Evolutionary conservation across 1,139 yeast genomes (phyloP), one percentile per base, ranked within the genome.

Genomic region (Pneumocystis murina): DNA sequence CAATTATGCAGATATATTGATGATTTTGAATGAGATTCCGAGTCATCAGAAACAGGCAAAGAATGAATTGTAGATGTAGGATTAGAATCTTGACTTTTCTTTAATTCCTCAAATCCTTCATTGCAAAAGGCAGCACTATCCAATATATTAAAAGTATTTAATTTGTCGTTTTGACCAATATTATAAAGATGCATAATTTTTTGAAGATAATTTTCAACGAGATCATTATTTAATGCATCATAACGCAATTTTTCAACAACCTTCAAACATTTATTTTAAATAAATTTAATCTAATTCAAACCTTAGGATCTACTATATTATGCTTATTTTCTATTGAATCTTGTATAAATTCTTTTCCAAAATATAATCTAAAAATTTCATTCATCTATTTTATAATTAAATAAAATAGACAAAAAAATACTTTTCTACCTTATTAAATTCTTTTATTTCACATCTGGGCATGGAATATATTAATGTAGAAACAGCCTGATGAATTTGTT

Each of bases 121-220:
- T 48, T 48, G 14, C 14, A 20, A 5, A 24, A 8, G 4, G 7
- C 1, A 48, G 33, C 28, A 12, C 16, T 20, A 24, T 24, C 24
- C 20, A 41, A 17, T 2, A 17, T 24, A 5, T 48, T 24, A 48
- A 5, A 48, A 24, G 33, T 20, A 14, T 24, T 10, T 48, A 62
- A 67, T 24, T 66, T 66, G 24, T 62, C 62, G 54, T 62, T 64
- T 70, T 82, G 88, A 0, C 91, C 88, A 1, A 85, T 94, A 59
- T 80, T 80, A 71, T 90, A 90, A 0, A 95, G 87, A 66, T 79
- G 78, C 0, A 96, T 95, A 66, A 90, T 89, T 70, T 90, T 97
- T 65, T 82, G 77, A 67, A 90, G 76, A 71, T 90, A 90, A 66
- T 87, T 74, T 33, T 80, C 79, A 1, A 89, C 95, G 66, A 89